Evolutionary conservation across 2,329 filamentous ascomycete species (phyloP), one percentile per base, ranked within the genome.

Genomic region (Pyrenophora teres): DNA sequence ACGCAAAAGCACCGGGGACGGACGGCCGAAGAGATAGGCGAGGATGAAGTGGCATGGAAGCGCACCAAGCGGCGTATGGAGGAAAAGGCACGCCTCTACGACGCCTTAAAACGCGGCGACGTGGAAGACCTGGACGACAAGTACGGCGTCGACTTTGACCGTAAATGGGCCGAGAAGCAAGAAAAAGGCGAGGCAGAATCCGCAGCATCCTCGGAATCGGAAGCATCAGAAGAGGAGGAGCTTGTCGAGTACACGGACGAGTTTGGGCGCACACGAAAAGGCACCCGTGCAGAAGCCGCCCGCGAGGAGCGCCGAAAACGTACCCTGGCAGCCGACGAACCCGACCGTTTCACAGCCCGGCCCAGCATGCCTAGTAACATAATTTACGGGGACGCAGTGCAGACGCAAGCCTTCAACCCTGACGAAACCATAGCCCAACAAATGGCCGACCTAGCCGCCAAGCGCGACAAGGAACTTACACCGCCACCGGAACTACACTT

Each of bases 161-260:
- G 88, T 54, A 99, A 97, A 77, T 97, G 94, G 92, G 91, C 88
- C 0, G 90, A 96, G 68, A 77, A 78, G 19, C 78, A 86, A 47
- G 74, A 72, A 3, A 65, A 68, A 1, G 74, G 69, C 46, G 76
- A 79, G 51, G 55, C 76, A 6, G 73, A 72, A 2, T 74, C 76
- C 1, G 77, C 78, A 12, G 73, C 59, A 38, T 69, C 54, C 12
- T 69, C 70, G 1, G 76, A 76, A 2, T 67, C 63, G 2, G 57
- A 63, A 13, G 59, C 53, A 16, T 59, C 56, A n/a, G 73, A 78
- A 40, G 72, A 78, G 38, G 78, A 81, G 21, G 87, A 92, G 46
- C 73, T 89, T n/a, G 78, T 97, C 4, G 92, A 97, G 61, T 95
- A 90, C 70, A 83, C 88, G 45, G 94, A 99, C 73, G 94, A 97